Base-by-base conservation (phyloP, 768 basidiomycete genomes). In the Termitomyces eurrhizus region DNA sequence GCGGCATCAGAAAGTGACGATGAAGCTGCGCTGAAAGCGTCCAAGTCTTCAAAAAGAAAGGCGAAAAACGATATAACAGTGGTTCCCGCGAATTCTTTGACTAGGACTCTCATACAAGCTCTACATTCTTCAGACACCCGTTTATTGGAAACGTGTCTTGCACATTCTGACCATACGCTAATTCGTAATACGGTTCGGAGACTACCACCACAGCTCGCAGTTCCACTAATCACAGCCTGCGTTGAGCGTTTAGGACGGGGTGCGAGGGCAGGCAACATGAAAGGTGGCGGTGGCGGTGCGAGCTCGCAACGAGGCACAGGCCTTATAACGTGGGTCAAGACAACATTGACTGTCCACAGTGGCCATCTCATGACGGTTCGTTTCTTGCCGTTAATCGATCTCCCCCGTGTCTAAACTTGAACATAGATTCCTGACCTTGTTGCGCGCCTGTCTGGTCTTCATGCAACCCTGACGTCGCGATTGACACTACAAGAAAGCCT, bases 21-120 rank as follows among this genome's bases (percentile, higher is more conserved):
- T 16, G 77, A 79, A 26, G 72, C 55, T 64, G 63, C 41, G 64
- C 65, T 59, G 41, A 65, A 66, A 45, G 68, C 66, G 26, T 61
- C 67, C 41, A 78, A 72, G 66, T 69, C 73, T 36, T 62, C 68
- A 26, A 72, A 70, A 60, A 76, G 74, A 63, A 75, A 68, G 61
- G 62, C 62, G 26, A 70, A 72, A 46, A 48, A 67, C 24, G 75
- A 77, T 13, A 68, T 70, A 8, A 68, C 78, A n/a, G 72, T 80
- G 44, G 78, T 87, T 21, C 92, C 95, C 41, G 86, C 93, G 1
- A 86, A 88, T 64, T 95, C 96, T 0, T 82, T 98, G 61, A 93
- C 96, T 32, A 88, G 94, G 58, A 95, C 96, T 32, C 81, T 99
- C 52, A 92, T 96, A 60, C 97, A 99, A 75, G 96, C 97, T 0